phyloP scores from a whole-genome alignment of 2,329 filamentous ascomycete species.

The Xylaria sp. region DNA sequence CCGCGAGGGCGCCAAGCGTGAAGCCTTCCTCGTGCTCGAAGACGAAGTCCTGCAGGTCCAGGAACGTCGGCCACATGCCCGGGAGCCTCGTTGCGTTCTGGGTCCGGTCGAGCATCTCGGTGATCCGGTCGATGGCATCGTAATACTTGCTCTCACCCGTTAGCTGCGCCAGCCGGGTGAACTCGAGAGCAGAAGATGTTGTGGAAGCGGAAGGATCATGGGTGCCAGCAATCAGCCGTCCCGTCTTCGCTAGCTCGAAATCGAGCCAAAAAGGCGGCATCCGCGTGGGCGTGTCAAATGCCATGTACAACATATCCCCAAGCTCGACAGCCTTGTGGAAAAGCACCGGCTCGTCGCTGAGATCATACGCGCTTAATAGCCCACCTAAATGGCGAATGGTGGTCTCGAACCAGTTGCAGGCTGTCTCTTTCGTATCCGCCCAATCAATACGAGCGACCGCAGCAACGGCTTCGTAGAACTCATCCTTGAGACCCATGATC shows the following conservation, averaged over 20 bases:
- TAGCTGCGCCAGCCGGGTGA: conserved; percentile 77
- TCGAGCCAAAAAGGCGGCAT: conserved; percentile 60
- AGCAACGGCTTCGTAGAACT: conserved; percentile 60
- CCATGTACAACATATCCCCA: conserved; percentile 58
- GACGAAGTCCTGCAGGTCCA: conserved; percentile 68
- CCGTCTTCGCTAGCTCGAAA: conserved; percentile 54
- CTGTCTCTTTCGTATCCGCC: conserved; percentile 49
- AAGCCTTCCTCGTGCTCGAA: conserved; percentile 50
- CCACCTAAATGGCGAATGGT: conserved; percentile 59
- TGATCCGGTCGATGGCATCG: conserved; percentile 75
- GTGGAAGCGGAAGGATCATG: conserved; percentile 57
- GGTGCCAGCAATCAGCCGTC: conserved; percentile 47
- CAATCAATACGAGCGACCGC: conserved; percentile 60
- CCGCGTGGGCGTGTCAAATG: conserved; percentile 58
- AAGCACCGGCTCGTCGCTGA: conserved; percentile 53
- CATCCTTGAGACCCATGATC: conserved; percentile 61
- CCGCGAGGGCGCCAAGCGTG: conserved; percentile 53
- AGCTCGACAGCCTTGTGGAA: conserved; percentile 57
- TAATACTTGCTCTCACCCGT: conserved; percentile 79
- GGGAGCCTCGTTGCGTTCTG: conserved; percentile 75
- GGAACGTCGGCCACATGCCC: conserved; percentile 76
- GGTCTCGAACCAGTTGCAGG: conserved; percentile 58
- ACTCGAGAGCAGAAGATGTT: conserved; percentile 77
- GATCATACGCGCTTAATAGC: conserved; percentile 54
- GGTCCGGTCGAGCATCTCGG: conserved; percentile 70